Evolutionary conservation across 108 stramenopile species (phyloP).

Genomic region (Fistulifera solaris): DNA sequence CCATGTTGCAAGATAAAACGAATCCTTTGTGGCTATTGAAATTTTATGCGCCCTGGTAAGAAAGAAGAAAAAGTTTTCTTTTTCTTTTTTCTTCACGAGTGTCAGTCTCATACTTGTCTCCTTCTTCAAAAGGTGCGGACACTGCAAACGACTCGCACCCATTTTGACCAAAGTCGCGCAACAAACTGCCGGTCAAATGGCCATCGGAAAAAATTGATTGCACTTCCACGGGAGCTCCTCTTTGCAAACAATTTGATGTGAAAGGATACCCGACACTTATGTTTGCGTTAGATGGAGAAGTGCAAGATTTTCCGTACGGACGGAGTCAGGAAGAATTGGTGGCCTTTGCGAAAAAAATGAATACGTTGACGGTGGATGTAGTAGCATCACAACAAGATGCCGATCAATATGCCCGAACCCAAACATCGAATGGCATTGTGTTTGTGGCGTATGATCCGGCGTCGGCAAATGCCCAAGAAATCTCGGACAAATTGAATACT

Average conservation of each 20-base stretch:
- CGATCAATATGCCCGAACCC: constrained; percentile 13
- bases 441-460: constrained; percentile 59
- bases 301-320: constrained; percentile 59
- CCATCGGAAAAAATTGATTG: constrained; percentile 84
- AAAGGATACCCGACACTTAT: constrained; percentile 77
- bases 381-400: constrained; percentile 42
- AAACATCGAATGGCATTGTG: constrained; percentile 31
- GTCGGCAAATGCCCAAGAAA: constrained; percentile 6
- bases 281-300: constrained; percentile 52
- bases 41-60: constrained; percentile 79
- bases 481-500: constrained; percentile 23
- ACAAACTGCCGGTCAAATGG: constrained; percentile 52
- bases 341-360: constrained; percentile 64
- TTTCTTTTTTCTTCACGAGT: no score
- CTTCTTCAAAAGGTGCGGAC: no score
- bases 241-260: constrained; percentile 53
- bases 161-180: constrained; percentile 56
- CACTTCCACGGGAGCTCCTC: constrained; percentile 43
- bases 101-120: no score
- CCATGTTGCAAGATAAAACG: constrained; percentile 28
- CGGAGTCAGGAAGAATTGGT: constrained; percentile 48
- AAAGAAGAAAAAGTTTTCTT: no score
- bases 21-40: constrained; percentile 72
- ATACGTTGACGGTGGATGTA: constrained; percentile 32
- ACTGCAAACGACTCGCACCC: constrained; percentile 9